A percentile compares a stretch with the other conserved stretches of the same genome.
These are phyloP conservation scores for Testicularia cyperi DNA, from an alignment of 1,284 basidiomycete species.

Conservation along the genomic window DNA sequence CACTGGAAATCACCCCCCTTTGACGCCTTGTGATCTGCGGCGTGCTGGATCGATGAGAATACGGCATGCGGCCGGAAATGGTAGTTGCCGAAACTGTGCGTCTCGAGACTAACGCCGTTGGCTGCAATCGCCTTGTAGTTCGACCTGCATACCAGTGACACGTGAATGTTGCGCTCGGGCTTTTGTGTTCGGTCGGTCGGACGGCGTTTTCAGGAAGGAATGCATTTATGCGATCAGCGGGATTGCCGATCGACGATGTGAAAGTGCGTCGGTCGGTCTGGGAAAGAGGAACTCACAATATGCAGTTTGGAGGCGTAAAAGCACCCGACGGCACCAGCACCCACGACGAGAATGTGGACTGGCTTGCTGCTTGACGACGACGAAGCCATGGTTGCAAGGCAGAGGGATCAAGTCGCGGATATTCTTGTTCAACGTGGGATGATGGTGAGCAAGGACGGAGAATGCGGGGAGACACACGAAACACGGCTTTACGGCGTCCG, in stretches of 20 bases:
- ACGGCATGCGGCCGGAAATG: conserved; percentile 60
- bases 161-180: conserved; percentile 38
- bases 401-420: no score
- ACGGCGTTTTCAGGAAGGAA: no score
- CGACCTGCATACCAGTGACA: conserved; percentile 62
- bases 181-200: no score
- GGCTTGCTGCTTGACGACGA: conserved; percentile 2
- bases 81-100: conserved; percentile 62
- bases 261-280: background rate
- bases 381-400: background rate
- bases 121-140: conserved; percentile 61
- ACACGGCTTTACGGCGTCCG: no score
- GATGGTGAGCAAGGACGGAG: no score
- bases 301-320: conserved; percentile 61
- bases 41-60: conserved; percentile 54
- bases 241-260: conserved; percentile 14
- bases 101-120: conserved; percentile 59
- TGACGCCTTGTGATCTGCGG: conserved; percentile 1
- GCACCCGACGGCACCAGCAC: conserved; percentile 62
- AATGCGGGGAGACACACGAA: no score
- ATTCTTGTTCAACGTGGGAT: no score
- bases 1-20: conserved; percentile 34
- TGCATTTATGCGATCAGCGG: no score
- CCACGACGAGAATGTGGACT: conserved; percentile 56
- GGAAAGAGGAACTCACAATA: background rate